These are phyloP conservation scores for Halenospora varia DNA, from an alignment of 495 filamentous ascomycete genomes.

Conservation along the genomic window DNA sequence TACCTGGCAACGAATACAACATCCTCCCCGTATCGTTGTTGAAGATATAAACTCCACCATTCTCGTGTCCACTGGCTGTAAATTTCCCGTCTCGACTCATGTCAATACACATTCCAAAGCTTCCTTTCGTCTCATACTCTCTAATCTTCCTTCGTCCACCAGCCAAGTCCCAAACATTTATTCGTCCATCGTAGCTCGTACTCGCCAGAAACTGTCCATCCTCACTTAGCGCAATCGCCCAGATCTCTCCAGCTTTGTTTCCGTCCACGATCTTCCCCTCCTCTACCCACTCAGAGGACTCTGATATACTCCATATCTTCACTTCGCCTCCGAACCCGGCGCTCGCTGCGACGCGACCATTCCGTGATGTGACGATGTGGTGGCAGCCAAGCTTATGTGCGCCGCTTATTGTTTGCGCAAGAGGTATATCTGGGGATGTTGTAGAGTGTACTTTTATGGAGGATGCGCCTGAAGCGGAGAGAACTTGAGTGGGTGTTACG, in stretches of 20 bases:
- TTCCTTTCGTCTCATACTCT: constrained; percentile 85
- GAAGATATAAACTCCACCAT: constrained; percentile 91
- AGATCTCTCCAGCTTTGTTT: constrained; percentile 61
- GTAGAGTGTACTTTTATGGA: constrained; percentile 74
- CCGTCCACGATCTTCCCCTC: constrained; percentile 23
- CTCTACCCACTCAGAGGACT: constrained; percentile 52
- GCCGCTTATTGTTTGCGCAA: constrained; percentile 67
- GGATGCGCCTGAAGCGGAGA: constrained; percentile 82
- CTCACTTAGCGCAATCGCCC: constrained; percentile 81
- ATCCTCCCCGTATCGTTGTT: constrained; percentile 84
- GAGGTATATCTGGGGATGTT: constrained; percentile 61
- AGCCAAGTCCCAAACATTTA: constrained; percentile 82
- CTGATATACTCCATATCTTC: constrained; percentile 65
- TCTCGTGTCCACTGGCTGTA: constrained; percentile 89
- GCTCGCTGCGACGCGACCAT: constrained; percentile 69
- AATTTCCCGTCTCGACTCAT: constrained; percentile 71
- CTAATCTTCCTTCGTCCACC: constrained; percentile 53
- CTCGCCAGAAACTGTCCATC: constrained; percentile 79
- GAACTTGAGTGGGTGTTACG: constrained; percentile 66
- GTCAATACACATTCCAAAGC: constrained; percentile 86
- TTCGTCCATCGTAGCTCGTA: constrained; percentile 76
- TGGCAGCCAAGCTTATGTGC: constrained; percentile 87
- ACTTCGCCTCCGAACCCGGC: constrained; percentile 85
- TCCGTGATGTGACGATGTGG: constrained; percentile 67
- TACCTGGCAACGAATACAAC: constrained; percentile 80